A percentile compares a stretch with the other conserved stretches of the same genome.
Conservation (phyloP, 306 rosid species). For the Quercus ilex region DNA sequence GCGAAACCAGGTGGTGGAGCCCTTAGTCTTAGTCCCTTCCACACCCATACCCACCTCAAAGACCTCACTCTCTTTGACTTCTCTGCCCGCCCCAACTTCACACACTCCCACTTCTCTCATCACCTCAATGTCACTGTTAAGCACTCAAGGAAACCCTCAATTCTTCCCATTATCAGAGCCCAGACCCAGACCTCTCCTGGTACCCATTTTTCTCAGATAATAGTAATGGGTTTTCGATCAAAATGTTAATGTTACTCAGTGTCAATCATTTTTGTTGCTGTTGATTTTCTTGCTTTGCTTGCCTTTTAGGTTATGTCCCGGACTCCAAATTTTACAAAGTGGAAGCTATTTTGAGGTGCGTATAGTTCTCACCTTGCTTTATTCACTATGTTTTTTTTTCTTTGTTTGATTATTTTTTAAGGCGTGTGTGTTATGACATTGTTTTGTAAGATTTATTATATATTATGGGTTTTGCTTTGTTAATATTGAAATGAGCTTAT, state of each 20-base stretch:
- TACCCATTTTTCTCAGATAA: neutral
- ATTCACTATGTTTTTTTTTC: neutral
- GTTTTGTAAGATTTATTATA: neutral
- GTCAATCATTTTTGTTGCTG: conserved; percentile 5
- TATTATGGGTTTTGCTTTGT: neutral
- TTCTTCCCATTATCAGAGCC: conserved; percentile 58
- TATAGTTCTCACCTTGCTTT: neutral
- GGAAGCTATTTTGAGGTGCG: conserved; percentile 87
- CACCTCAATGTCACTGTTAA: conserved; percentile 33
- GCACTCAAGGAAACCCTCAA: conserved; percentile 30
- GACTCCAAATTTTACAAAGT: conserved; percentile 80
- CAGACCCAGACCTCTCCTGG: conserved; percentile 41
- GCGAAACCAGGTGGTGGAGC: conserved; percentile 9
- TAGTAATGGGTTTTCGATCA: neutral
- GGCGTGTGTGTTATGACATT: neutral
- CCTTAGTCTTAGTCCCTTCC: conserved; percentile 3
- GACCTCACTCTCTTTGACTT: conserved; percentile 22
- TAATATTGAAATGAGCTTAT: conserved; percentile 12
- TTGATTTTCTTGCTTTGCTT: neutral
- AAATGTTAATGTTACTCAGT: neutral
- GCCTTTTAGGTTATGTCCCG: conserved; percentile 51
- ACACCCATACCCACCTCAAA: conserved; percentile 29
- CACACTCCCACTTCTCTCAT: conserved; percentile 23
- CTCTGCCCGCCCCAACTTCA: conserved; percentile 19
- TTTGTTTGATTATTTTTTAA: neutral